A percentile compares a stretch with the other conserved stretches of the same genome.
Evolutionary conservation across 768 basidiomycete species (phyloP).

Genomic region (Auriscalpium microsporum): DNA sequence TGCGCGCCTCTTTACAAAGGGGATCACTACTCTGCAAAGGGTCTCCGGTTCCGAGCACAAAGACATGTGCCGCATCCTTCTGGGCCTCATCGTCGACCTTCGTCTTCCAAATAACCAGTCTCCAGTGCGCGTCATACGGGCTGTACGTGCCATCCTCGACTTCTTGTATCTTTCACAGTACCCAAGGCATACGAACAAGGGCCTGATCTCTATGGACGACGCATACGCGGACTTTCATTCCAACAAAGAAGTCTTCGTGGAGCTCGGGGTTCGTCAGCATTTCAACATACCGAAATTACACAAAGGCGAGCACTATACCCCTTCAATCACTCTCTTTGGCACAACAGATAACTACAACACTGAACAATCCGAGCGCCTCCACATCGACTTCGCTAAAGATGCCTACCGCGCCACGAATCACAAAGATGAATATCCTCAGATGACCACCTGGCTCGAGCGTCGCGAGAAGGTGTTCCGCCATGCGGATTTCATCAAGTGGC

Average conservation of each 20-base stretch:
- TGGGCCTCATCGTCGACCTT: slow-evolving; percentile 16
- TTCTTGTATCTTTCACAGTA: slow-evolving; percentile 21
- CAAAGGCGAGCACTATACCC: slow-evolving; percentile 12
- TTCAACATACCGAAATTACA: slow-evolving; percentile 21
- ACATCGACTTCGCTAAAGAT: slow-evolving; percentile 1
- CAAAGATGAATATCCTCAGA: background rate
- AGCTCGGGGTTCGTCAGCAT: slow-evolving; percentile 13
- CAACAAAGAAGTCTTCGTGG: slow-evolving; percentile 17
- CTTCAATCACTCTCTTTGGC: slow-evolving; percentile 58
- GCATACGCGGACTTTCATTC: slow-evolving; percentile 15
- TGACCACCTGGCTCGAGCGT: background rate
- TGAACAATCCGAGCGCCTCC: slow-evolving; percentile 10
- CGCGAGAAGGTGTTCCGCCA: background rate
- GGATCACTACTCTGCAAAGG: slow-evolving; percentile 14
- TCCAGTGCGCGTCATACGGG: slow-evolving; percentile 6
- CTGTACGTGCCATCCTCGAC: slow-evolving; percentile 16
- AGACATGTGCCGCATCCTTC: slow-evolving; percentile 16
- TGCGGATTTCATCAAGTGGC: background rate
- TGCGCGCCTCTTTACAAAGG: slow-evolving; percentile 15
- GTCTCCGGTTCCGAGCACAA: slow-evolving; percentile 21
- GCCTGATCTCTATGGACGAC: slow-evolving; percentile 7
- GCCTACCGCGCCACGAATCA: slow-evolving; percentile 1
- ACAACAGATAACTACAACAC: slow-evolving; percentile 18
- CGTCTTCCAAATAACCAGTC: slow-evolving; percentile 5
- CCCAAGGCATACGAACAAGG: slow-evolving; percentile 8